Base-by-base conservation (phyloP, 1,139 yeast species). In the Arxiozyma bovina region DNA sequence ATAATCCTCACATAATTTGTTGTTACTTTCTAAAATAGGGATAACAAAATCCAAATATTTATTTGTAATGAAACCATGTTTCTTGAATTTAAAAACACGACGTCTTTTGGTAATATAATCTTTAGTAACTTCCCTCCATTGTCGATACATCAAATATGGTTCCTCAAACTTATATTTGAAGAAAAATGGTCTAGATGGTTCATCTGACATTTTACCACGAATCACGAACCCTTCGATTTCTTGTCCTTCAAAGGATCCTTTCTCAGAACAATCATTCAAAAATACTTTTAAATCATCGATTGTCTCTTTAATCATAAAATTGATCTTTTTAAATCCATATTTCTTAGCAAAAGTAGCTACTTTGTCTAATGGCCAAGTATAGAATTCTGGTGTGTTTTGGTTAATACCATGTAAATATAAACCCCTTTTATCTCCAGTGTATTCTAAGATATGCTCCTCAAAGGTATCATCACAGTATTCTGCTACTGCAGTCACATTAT, bases 191-290 rank as follows among this genome's bases (percentile, higher is more conserved):
- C 66, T 68, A 2, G 54, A 54, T 25, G 55, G 55, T 22, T 59
- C 61, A 15, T 58, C 61, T 15, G 54, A 54, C 15, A 59, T 53
- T 4, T 64, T 66, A 61, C 93, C 81, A 52, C 99, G 75, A 6
- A 94, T 75, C 1, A 94, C 99, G 72, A 93, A 94, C 0, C 99
- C 99, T 72, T 94, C 99, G 7, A 88, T 79, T 61, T 89, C 97
- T 48, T 76, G 73, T 1, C 78, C 82, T 0, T 85, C 72, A 72
- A 83, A 90, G 1, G 84, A 77, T 0, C 98, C 98, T 0, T 86
- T 81, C 53, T 77, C 73, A 0, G 85, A 78, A 55, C 85, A 78
- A 1, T 75, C 73, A 9, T 80, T 79, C 45, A 91, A 70, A 59
- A 85, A 84, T 0, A 54, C 54, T 59, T 77, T 72, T 42, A 90